Conservation (phyloP, 1,284 basidiomycete genomes). For the Ceratobasidium sp. region DNA sequence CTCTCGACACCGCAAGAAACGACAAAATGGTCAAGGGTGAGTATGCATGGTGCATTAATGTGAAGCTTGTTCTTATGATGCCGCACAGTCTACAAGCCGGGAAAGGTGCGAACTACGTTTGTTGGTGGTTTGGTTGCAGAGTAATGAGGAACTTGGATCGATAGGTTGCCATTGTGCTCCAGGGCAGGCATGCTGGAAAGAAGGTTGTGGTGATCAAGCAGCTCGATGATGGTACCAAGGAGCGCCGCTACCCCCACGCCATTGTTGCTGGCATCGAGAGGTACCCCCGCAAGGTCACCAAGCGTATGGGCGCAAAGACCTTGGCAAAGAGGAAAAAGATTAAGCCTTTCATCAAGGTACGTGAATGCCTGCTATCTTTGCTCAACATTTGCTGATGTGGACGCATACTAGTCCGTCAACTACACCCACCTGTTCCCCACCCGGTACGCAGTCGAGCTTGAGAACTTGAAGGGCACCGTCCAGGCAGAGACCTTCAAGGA, state of each 20-base stretch:
- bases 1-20: conserved; percentile 30
- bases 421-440: conserved; percentile 98
- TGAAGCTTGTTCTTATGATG: neutral
- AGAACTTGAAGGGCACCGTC: conserved; percentile 86
- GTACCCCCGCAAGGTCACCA: conserved; percentile 95
- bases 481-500: conserved; percentile 92
- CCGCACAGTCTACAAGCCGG: conserved; percentile 88
- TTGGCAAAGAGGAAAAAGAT: conserved; percentile 88
- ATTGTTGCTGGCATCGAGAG: conserved; percentile 95
- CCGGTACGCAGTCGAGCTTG: conserved; percentile 93
- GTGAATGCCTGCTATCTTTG: conserved; percentile 45
- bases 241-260: conserved; percentile 92
- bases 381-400: neutral
- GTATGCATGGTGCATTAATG: neutral
- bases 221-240: conserved; percentile 86
- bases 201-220: conserved; percentile 93
- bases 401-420: conserved; percentile 78
- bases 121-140: conserved; percentile 26
- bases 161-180: conserved; percentile 91
- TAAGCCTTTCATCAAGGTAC: conserved; percentile 98
- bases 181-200: conserved; percentile 94
- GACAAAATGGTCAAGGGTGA: conserved; percentile 44
- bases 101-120: conserved; percentile 71
- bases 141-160: conserved; percentile 31
- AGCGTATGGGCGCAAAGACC: conserved; percentile 95